A percentile compares a stretch with the other conserved stretches of the same genome.
Conservation (phyloP, 2,329 filamentous ascomycete species). For the Aspergillus pseudoglaucus region DNA sequence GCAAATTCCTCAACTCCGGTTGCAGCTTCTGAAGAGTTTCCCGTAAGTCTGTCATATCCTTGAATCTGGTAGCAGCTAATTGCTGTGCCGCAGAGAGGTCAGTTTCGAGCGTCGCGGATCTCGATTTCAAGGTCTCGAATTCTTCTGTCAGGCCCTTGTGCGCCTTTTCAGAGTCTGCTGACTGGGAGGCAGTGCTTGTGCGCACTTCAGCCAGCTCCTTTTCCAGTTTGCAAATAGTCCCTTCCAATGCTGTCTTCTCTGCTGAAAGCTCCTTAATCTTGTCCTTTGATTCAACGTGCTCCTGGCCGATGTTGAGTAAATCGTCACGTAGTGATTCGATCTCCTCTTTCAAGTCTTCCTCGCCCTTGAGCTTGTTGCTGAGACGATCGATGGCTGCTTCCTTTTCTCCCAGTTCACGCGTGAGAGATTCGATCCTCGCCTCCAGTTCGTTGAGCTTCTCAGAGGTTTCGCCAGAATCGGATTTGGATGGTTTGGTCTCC, state of each 20-base stretch:
- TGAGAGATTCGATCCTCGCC: slow-evolving; percentile 30
- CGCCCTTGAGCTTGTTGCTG: slow-evolving; percentile 63
- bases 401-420: slow-evolving; percentile 46
- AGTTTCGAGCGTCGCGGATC: slow-evolving; percentile 64
- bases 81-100: slow-evolving; percentile 82
- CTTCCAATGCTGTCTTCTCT: slow-evolving; percentile 61
- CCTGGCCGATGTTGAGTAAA: slow-evolving; percentile 69
- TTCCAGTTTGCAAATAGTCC: slow-evolving; percentile 62
- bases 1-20: slow-evolving; percentile 72
- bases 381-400: slow-evolving; percentile 67
- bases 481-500: slow-evolving; percentile 16
- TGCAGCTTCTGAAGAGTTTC: slow-evolving; percentile 78
- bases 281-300: slow-evolving; percentile 77
- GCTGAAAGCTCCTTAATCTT: slow-evolving; percentile 61
- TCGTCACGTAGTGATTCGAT: slow-evolving; percentile 78
- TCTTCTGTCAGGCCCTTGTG: slow-evolving; percentile 54
- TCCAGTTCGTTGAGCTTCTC: slow-evolving; percentile 26
- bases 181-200: slow-evolving; percentile 39
- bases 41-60: slow-evolving; percentile 73
- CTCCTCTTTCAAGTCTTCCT: slow-evolving; percentile 74
- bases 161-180: slow-evolving; percentile 45
- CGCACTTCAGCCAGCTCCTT: slow-evolving; percentile 59
- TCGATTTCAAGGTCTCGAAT: slow-evolving; percentile 65
- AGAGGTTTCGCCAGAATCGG: slow-evolving; percentile 26
- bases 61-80: slow-evolving; percentile 79